Conservation (phyloP, 164 flowering plant genomes). For the Houttuynia cordata region DNA sequence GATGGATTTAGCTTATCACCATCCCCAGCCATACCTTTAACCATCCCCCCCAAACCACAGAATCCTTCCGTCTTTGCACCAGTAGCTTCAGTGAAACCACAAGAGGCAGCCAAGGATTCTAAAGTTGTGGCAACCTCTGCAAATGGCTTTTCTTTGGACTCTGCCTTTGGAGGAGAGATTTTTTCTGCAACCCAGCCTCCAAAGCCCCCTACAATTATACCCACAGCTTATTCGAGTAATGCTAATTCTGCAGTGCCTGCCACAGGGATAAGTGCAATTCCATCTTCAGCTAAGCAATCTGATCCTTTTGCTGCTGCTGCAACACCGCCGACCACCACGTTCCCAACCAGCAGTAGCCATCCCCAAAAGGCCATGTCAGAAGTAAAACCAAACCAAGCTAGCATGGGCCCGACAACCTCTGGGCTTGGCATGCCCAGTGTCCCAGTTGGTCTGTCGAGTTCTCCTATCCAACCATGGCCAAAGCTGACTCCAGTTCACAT, state of each 20-base stretch:
- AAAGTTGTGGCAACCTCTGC: slow-evolving; percentile 40
- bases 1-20: slow-evolving; percentile 21
- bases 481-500: slow-evolving; percentile 70
- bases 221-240: neutral
- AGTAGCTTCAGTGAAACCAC: slow-evolving; percentile 26
- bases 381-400: slow-evolving; percentile 28
- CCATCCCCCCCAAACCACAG: slow-evolving; percentile 19
- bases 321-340: slow-evolving; percentile 22
- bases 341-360: slow-evolving; percentile 21
- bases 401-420: slow-evolving; percentile 26
- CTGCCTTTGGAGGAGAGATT: slow-evolving; percentile 53
- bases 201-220: slow-evolving; percentile 25
- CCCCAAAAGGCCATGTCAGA: slow-evolving; percentile 16
- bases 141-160: slow-evolving; percentile 50
- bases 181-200: slow-evolving; percentile 43
- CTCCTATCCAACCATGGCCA: slow-evolving; percentile 69
- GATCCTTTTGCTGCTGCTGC: slow-evolving; percentile 44
- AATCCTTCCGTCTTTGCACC: slow-evolving; percentile 12
- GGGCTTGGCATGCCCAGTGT: slow-evolving; percentile 26
- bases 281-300: slow-evolving; percentile 26
- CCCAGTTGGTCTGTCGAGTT: slow-evolving; percentile 31
- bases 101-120: slow-evolving; percentile 31
- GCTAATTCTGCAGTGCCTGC: slow-evolving; percentile 23
- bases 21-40: slow-evolving; percentile 16
- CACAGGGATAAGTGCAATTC: slow-evolving; percentile 9